Evolutionary conservation across 495 filamentous ascomycete genomes (phyloP).

Genomic region (Neurospora sp.): DNA sequence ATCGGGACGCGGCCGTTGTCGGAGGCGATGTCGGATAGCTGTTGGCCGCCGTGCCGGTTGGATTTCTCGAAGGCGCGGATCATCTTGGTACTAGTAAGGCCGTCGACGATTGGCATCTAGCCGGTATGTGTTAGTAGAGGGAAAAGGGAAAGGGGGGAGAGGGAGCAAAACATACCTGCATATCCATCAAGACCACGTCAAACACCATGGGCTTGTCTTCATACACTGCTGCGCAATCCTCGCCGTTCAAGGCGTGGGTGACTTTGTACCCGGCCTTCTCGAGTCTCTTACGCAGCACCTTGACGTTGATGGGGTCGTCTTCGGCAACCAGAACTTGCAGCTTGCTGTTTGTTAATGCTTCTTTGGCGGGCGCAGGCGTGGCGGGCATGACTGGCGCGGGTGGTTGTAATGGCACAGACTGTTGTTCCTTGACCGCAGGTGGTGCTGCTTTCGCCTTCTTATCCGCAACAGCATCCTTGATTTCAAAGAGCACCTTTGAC

Average conservation of each 20-base stretch:
- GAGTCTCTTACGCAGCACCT: conserved; percentile 74
- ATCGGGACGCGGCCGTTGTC: conserved; percentile 59
- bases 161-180: conserved; percentile 53
- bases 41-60: conserved; percentile 9
- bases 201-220: conserved; percentile 46
- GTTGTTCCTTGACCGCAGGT: background rate
- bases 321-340: conserved; percentile 74
- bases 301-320: conserved; percentile 88
- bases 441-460: background rate
- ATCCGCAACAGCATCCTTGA: conserved; percentile 5
- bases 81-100: conserved; percentile 69
- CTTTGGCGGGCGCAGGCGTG: background rate
- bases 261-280: conserved; percentile 72
- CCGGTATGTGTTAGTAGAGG: background rate
- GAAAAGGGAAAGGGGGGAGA: background rate
- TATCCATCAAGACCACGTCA: conserved; percentile 93
- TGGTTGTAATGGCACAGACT: background rate
- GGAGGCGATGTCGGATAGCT: conserved; percentile 38
- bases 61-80: conserved; percentile 64
- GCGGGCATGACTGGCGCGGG: background rate
- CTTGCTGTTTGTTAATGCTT: conserved; percentile 10
- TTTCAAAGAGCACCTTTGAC: conserved; percentile 28
- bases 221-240: conserved; percentile 71
- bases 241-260: conserved; percentile 67
- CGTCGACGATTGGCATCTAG: conserved; percentile 91